A percentile compares a stretch with the other conserved stretches of the same genome.
Evolutionary conservation across 768 basidiomycete species (phyloP).

Genomic region (Russula abietina): DNA sequence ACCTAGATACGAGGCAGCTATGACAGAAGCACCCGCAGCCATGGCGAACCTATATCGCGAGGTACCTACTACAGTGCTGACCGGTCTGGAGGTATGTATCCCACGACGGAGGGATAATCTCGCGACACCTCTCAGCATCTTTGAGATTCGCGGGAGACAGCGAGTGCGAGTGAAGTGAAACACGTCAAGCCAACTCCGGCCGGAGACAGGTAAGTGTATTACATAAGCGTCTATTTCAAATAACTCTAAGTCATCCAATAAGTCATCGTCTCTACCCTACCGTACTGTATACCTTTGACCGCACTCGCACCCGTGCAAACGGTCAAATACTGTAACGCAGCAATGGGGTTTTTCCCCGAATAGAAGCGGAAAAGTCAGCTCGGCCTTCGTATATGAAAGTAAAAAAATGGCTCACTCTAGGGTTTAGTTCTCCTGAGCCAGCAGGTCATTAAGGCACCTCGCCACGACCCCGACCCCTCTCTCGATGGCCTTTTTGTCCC

Average conservation of each 20-base stretch:
- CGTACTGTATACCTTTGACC: neutral
- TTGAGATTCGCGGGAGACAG: neutral
- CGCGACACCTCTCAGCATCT: constrained; percentile 20
- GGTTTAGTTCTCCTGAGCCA: constrained; percentile 21
- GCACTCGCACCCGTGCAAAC: neutral
- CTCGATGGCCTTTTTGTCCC: constrained; percentile 50
- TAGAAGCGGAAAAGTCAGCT: neutral
- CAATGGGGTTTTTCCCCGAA: neutral
- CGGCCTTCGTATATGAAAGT: neutral
- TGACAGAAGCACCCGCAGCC: constrained; percentile 31
- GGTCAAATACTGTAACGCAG: neutral
- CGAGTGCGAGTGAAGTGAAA: neutral
- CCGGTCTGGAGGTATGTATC: constrained; percentile 18
- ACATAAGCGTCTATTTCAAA: neutral
- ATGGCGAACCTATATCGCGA: constrained; percentile 25
- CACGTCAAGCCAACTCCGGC: neutral
- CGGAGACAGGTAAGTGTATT: neutral
- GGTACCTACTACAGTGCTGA: neutral
- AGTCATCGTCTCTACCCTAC: neutral
- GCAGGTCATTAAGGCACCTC: constrained; percentile 34
- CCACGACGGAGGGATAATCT: constrained; percentile 17
- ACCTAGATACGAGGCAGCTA: constrained; percentile 31
- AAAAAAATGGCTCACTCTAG: neutral
- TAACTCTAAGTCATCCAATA: neutral
- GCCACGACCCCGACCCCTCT: constrained; percentile 61